A percentile compares a stretch with the other conserved stretches of the same genome.
phyloP scores from a whole-genome alignment of 23 red algal genomes.

The Pyropia haitanensis region DNA sequence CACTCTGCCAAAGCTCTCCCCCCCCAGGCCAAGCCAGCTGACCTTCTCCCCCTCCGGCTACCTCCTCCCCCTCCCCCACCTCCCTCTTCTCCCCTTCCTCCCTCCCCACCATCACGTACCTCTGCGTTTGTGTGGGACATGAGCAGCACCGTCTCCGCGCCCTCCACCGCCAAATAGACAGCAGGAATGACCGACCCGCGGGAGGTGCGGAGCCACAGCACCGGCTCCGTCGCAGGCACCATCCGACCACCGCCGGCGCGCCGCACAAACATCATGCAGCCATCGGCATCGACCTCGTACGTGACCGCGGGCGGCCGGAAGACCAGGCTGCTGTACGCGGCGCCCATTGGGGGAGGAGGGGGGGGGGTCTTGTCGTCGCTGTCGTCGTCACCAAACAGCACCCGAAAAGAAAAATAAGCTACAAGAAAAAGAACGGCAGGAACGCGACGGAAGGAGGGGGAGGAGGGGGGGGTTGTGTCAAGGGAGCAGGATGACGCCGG shows the following conservation, averaged over 20 bases:
- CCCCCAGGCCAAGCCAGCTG: too few species aligned
- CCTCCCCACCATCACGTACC: background rate
- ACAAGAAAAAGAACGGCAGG: too few species aligned
- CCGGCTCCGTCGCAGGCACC: constrained; percentile 6
- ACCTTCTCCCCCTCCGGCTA: too few species aligned
- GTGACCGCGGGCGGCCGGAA: constrained; percentile 49
- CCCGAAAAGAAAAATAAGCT: too few species aligned
- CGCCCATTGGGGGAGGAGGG: constrained; percentile 8
- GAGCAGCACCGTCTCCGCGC: constrained; percentile 24
- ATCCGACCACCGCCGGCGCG: background rate
- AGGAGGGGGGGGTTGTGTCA: too few species aligned
- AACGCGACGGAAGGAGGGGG: too few species aligned
- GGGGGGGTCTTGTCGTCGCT: too few species aligned
- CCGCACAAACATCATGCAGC: constrained; percentile 19
- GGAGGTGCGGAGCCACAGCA: constrained; percentile 32
- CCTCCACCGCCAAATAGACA: constrained; percentile 25
- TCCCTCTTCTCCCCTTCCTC: background rate
- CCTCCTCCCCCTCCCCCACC: background rate
- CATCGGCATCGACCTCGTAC: constrained; percentile 15
- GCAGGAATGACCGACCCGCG: constrained; percentile 35
- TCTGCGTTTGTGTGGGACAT: constrained; percentile 32
- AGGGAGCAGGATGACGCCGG: too few species aligned
- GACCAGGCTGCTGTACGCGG: constrained; percentile 39
- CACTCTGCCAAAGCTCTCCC: too few species aligned
- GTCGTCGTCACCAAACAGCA: too few species aligned